A percentile compares a stretch with the other conserved stretches of the same genome.
Evolutionary conservation across 345 rosid species (phyloP).

Genomic region (Citrus inodora): DNA sequence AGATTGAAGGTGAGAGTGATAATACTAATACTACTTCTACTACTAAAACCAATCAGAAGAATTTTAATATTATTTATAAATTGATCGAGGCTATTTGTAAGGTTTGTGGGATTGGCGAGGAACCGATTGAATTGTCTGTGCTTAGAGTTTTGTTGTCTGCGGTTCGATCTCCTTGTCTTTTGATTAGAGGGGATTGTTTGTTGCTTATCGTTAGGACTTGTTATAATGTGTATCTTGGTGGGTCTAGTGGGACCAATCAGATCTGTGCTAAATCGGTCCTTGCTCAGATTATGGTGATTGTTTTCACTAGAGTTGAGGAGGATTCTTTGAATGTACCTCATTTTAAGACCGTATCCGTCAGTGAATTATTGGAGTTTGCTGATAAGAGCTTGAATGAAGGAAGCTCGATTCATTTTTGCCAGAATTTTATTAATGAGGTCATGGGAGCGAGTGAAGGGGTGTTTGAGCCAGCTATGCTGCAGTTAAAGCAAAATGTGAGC

Average conservation of each 20-base stretch:
- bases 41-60: background rate
- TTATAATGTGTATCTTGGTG: constrained; percentile 84
- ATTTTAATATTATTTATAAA: constrained; percentile 21
- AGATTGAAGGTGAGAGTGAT: constrained; percentile 26
- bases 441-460: constrained; percentile 61
- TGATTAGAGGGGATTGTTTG: constrained; percentile 82
- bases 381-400: constrained; percentile 94
- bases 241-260: constrained; percentile 82
- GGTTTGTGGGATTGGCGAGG: constrained; percentile 70
- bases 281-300: constrained; percentile 77
- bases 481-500: constrained; percentile 22
- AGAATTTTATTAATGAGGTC: constrained; percentile 72
- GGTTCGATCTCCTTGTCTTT: constrained; percentile 62
- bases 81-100: constrained; percentile 53
- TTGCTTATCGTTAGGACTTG: constrained; percentile 77
- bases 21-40: background rate
- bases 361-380: constrained; percentile 69
- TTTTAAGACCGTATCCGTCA: constrained; percentile 54
- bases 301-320: constrained; percentile 72
- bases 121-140: constrained; percentile 66
- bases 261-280: constrained; percentile 90
- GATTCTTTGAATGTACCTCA: constrained; percentile 47
- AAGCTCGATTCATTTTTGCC: constrained; percentile 67
- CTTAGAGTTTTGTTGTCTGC: constrained; percentile 76
- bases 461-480: constrained; percentile 39